phyloP scores from a whole-genome alignment of 2,329 filamentous ascomycete genomes.

The Cladosporium sphaerospermum region DNA sequence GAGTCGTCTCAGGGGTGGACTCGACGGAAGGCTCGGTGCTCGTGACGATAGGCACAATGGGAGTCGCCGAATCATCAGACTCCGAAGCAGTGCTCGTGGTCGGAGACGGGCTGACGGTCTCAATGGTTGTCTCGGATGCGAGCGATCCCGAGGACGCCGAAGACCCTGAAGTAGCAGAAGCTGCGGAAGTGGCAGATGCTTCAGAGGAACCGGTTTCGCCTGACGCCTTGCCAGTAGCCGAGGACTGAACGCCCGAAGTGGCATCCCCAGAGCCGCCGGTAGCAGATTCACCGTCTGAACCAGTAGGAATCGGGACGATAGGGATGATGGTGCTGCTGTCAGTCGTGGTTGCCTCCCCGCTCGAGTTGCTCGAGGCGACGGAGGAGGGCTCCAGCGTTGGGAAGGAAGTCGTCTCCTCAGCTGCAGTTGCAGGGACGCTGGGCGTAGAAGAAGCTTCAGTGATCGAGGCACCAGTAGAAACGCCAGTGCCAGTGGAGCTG shows the following conservation, averaged over 20 bases:
- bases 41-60: constrained; percentile 11
- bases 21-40: constrained; percentile 13
- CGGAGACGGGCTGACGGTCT: constrained; percentile 1
- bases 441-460: not conserved
- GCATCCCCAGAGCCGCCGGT: constrained; percentile 1
- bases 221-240: not conserved
- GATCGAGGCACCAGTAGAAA: not conserved
- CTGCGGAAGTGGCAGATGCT: not conserved
- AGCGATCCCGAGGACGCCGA: not conserved
- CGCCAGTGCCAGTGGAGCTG: constrained; percentile 5
- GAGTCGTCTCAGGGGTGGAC: constrained; percentile 17
- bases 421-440: not conserved
- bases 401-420: not conserved
- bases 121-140: constrained; percentile 6
- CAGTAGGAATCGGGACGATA: not conserved
- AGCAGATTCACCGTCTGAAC: not conserved
- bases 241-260: not conserved
- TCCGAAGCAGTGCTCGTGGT: constrained; percentile 12
- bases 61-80: constrained; percentile 5
- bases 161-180: not conserved
- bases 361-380: constrained; percentile 6
- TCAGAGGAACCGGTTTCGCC: constrained; percentile 2
- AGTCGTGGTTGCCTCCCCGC: not conserved
- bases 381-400: not conserved
- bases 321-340: constrained; percentile 3